Conservation (phyloP, 768 basidiomycete species). For the Agaricus sinodeliciosus region DNA sequence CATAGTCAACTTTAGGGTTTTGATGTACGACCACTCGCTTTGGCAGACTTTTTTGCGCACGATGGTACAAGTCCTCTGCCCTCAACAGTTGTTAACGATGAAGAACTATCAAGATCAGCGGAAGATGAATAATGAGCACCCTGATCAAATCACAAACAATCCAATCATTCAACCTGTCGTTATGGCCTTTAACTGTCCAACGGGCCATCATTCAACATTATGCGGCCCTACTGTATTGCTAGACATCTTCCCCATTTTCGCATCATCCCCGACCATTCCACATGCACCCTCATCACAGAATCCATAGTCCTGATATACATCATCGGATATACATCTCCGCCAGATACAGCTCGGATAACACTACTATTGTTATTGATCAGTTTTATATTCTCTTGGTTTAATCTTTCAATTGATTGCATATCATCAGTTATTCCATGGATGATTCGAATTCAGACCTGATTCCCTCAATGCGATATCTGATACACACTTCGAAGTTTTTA, state of each 20-base stretch:
- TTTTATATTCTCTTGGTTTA: no score
- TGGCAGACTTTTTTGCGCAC: conserved; percentile 61
- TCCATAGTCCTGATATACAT: no score
- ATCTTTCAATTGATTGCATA: no score
- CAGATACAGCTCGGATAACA: no score
- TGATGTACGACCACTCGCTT: conserved; percentile 60
- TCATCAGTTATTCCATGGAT: no score
- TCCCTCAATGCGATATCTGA: no score
- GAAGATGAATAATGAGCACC: background rate
- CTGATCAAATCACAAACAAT: background rate
- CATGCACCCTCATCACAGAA: background rate
- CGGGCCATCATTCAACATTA: background rate
- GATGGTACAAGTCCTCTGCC: conserved; percentile 34
- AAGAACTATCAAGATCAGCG: conserved; percentile 1
- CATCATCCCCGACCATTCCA: background rate
- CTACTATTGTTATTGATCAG: no score
- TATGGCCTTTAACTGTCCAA: background rate
- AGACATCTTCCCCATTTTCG: background rate
- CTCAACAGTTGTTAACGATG: conserved; percentile 11
- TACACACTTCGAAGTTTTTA: no score
- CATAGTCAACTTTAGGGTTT: conserved; percentile 53
- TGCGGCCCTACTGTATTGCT: background rate
- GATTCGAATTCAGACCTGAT: no score
- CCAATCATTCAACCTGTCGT: background rate
- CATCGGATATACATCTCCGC: background rate